Base-by-base conservation (phyloP, 805 yeast species). In the Blastobotrys mokoenaii region DNA sequence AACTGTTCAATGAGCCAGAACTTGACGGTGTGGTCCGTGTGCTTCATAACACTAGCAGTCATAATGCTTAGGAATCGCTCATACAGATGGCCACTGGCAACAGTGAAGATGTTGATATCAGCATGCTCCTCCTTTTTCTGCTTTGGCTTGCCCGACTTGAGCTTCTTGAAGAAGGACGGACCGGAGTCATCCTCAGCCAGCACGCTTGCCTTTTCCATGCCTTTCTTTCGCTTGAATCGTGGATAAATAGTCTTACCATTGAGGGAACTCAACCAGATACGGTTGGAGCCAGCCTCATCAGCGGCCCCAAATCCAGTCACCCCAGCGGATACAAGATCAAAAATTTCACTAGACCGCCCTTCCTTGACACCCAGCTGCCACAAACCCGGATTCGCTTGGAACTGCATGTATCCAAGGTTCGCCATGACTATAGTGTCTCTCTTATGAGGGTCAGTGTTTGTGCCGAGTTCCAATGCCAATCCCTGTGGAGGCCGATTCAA, bases 1-100 rank as follows among this genome's bases (percentile, higher is more conserved):
- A 77, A 86, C 61, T 84, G 82, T 51, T 86, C 95, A 49, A 88
- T 71, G 11, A 90, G 66, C 97, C 96, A 88, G 59, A 89, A 84
- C 59, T 82, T 84, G 22, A 86, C 80, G 0, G 79, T 68, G 43
- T 76, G 77, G 1, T 77, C 66, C 2, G 87, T 76, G 51, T 82
- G 79, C 22, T 68, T 67, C 75, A 76, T 77, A 1, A 85, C 89
- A 2, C 93, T 82, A 0, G 77, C 77, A 44, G 81, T 80, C 95
- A 86, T 86, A n/a, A 82, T 82, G 12, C 82, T 71, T 46, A 82
- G 55, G 40, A 86, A 73, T 49, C 86, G 66, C 59, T 86, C 95
- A 60, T 86, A 85, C 33, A 79, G 62, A 51, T 79, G 86, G 0
- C 95, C 95, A 51, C 89, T 79, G 0, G 95, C 90, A 36, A 86